Percentiles rank a stretch among this genome's conserved stretches.
Conservation (phyloP, 805 yeast species). For the Candida andamanensis region DNA sequence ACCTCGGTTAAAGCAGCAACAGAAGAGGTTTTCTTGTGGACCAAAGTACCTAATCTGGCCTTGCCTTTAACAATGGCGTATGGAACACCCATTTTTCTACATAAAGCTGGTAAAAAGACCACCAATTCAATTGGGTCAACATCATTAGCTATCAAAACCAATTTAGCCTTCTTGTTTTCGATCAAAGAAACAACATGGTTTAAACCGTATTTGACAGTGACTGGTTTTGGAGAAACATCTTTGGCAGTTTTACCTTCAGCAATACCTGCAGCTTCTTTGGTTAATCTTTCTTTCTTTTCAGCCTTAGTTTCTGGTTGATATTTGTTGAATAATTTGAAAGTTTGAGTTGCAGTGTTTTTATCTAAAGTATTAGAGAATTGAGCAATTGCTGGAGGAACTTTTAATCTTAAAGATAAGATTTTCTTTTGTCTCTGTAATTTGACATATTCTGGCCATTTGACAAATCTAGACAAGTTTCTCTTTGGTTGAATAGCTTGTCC, state of each 20-base stretch:
- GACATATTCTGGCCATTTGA: conserved; percentile 98
- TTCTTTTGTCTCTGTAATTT: conserved; percentile 99
- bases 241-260: conserved; percentile 97
- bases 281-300: conserved; percentile 98
- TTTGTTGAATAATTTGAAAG: conserved; percentile 96
- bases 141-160: conserved; percentile 96
- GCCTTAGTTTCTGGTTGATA: conserved; percentile 97
- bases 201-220: conserved; percentile 95
- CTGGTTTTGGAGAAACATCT: conserved; percentile 96
- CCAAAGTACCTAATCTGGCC: conserved; percentile 89
- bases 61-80: conserved; percentile 79
- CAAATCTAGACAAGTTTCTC: conserved; percentile 94
- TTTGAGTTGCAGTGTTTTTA: conserved; percentile 97
- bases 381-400: conserved; percentile 98
- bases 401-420: conserved; percentile 89
- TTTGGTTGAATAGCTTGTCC: conserved; percentile 96
- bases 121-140: conserved; percentile 99
- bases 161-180: conserved; percentile 98
- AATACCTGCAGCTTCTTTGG: conserved; percentile 98
- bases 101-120: conserved; percentile 95
- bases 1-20: conserved; percentile 98
- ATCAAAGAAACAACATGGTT: conserved; percentile 97
- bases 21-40: conserved; percentile 95
- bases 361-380: conserved; percentile 95
- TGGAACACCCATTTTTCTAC: conserved; percentile 99